Conservation (phyloP, 2,329 filamentous ascomycete genomes). For the Epicoccum nigrum region DNA sequence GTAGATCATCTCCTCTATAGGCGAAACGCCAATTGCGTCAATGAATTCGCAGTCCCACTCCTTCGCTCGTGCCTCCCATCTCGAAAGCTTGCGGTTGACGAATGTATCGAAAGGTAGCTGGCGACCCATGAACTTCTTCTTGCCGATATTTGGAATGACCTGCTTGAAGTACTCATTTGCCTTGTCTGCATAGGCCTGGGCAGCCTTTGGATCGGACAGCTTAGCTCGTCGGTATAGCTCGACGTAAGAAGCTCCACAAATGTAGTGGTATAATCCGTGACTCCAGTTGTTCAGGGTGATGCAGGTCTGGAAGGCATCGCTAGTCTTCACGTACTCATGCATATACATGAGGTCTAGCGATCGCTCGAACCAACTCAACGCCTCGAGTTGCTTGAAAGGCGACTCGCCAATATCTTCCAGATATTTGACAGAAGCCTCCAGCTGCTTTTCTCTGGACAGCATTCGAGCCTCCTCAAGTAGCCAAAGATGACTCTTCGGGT, state of each 20-base stretch:
- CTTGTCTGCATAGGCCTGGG: constrained; percentile 46
- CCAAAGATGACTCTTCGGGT: constrained; percentile 86
- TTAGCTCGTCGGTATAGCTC: constrained; percentile 76
- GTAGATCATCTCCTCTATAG: constrained; percentile 88
- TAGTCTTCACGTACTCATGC: constrained; percentile 76
- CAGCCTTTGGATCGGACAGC: constrained; percentile 50
- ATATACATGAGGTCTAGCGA: constrained; percentile 78
- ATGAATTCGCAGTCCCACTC: constrained; percentile 68
- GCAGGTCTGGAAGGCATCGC: constrained; percentile 71
- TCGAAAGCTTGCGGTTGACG: constrained; percentile 79
- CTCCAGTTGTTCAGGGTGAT: constrained; percentile 77
- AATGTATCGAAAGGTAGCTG: constrained; percentile 91
- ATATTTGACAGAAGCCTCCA: constrained; percentile 71
- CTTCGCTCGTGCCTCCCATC: constrained; percentile 82
- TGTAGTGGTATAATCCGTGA: constrained; percentile 86
- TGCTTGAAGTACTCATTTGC: constrained; percentile 74
- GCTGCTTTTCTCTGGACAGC: constrained; percentile 68
- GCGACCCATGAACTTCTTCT: constrained; percentile 87
- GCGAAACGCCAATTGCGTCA: constrained; percentile 81
- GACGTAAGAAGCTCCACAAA: constrained; percentile 77
- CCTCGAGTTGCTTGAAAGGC: constrained; percentile 86
- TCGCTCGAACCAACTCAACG: constrained; percentile 83
- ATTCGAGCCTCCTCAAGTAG: constrained; percentile 84
- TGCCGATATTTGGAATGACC: constrained; percentile 75
- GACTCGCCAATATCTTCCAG: constrained; percentile 66